phyloP scores from a whole-genome alignment of 176 grass and related monocot species.

The Puccinellia tenuiflora region DNA sequence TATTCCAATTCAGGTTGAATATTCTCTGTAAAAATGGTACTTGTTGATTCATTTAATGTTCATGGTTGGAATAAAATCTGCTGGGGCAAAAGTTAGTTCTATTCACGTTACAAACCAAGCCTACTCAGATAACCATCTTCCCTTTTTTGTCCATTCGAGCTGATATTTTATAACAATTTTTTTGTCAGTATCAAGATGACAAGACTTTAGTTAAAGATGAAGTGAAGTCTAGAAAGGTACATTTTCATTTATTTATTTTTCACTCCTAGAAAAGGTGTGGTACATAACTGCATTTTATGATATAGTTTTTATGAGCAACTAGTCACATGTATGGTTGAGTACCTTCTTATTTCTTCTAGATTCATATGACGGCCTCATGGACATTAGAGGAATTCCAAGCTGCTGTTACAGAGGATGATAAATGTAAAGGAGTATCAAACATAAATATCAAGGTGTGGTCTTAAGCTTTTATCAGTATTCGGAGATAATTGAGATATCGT shows the following conservation, averaged over 20 bases:
- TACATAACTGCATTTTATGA: slow-evolving; percentile 4
- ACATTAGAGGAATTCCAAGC: slow-evolving; percentile 70
- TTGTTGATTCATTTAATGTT: neutral
- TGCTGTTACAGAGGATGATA: slow-evolving; percentile 47
- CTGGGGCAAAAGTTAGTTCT: neutral
- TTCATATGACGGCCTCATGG: slow-evolving; percentile 58
- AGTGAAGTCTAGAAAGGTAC: slow-evolving; percentile 27
- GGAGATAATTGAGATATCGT: neutral
- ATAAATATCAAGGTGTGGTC: slow-evolving; percentile 71
- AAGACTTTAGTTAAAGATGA: slow-evolving; percentile 14
- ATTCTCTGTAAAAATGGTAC: neutral
- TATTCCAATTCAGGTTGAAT: neutral
- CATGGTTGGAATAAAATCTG: neutral
- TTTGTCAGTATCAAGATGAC: slow-evolving; percentile 26
- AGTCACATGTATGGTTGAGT: neutral
- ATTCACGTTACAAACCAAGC: neutral
- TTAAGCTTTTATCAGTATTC: neutral
- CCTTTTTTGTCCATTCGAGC: neutral
- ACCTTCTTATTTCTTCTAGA: slow-evolving; percentile 41
- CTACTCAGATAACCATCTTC: neutral
- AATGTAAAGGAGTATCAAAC: slow-evolving; percentile 64
- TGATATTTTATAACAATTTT: neutral
- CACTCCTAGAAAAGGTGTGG: neutral
- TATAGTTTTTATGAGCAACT: neutral
- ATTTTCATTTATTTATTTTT: neutral